Percentiles rank a stretch among this genome's conserved stretches.
phyloP scores from a whole-genome alignment of 1,284 basidiomycete species.

The Trichosporon sp. region DNA sequence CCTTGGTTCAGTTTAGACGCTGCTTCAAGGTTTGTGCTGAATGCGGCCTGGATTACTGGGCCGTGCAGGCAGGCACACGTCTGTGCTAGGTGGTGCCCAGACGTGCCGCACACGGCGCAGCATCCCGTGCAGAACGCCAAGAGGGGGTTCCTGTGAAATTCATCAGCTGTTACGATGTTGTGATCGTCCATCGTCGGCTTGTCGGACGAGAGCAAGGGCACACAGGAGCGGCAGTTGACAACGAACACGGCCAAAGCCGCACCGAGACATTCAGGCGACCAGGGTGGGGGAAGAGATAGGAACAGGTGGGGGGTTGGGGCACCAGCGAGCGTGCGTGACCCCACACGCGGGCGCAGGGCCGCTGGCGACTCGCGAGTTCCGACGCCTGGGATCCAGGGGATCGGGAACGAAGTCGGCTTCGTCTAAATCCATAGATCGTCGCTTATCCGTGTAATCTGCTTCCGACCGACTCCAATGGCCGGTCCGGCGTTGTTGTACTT shows the following conservation, averaged over 20 bases:
- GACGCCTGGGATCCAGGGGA: background rate
- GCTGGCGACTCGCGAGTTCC: background rate
- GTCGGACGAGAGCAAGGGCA: background rate
- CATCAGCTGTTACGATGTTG: background rate
- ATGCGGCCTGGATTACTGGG: background rate
- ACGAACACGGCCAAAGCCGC: background rate
- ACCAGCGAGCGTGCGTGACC: background rate
- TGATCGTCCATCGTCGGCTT: background rate
- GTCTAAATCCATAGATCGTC: background rate
- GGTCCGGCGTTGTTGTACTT: background rate
- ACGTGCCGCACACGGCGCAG: background rate
- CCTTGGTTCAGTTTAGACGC: background rate
- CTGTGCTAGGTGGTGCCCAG: background rate
- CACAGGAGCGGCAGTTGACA: background rate
- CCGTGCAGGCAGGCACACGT: background rate
- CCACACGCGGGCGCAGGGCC: background rate
- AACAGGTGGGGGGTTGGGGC: background rate
- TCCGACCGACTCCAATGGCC: background rate
- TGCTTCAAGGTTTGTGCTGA: background rate
- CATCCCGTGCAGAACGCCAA: background rate
- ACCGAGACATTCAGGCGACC: background rate
- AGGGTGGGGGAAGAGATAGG: background rate
- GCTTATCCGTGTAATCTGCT: slow-evolving; percentile 4
- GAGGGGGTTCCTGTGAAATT: background rate
- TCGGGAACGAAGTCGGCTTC: slow-evolving; percentile 1